Evolutionary conservation across 2,329 filamentous ascomycete species (phyloP).

Genomic region (Magnaporthiopsis poae): DNA sequence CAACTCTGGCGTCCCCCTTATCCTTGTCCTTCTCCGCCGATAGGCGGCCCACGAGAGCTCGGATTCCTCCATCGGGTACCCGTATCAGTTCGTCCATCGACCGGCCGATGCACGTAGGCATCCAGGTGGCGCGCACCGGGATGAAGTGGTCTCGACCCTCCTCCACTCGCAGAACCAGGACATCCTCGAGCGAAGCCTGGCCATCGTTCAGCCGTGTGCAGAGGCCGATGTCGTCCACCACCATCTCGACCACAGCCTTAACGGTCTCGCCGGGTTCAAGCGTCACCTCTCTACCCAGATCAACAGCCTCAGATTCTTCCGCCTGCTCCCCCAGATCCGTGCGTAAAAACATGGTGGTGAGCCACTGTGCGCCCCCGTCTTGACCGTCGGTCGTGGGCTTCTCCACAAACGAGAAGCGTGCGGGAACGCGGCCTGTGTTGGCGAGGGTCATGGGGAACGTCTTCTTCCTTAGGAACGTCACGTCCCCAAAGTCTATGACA

Average conservation of each 20-base stretch:
- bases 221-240: constrained; percentile 53
- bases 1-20: constrained; percentile 16
- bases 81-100: constrained; percentile 82
- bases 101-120: constrained; percentile 70
- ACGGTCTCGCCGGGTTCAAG: constrained; percentile 79
- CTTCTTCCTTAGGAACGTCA: constrained; percentile 59
- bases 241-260: constrained; percentile 56
- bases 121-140: constrained; percentile 67
- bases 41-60: constrained; percentile 35
- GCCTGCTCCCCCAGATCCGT: constrained; percentile 27
- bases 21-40: constrained; percentile 18
- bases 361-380: constrained; percentile 47
- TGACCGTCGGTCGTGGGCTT: constrained; percentile 45
- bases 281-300: constrained; percentile 44
- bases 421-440: constrained; percentile 77
- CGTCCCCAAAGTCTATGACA: constrained; percentile 65
- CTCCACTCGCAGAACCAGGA: constrained; percentile 74
- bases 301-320: constrained; percentile 28
- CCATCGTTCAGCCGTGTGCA: constrained; percentile 64
- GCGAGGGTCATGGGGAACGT: constrained; percentile 69
- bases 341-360: constrained; percentile 55
- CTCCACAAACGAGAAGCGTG: constrained; percentile 71
- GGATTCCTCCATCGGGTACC: constrained; percentile 71
- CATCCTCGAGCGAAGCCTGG: constrained; percentile 61
- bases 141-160: constrained; percentile 88